phyloP scores from a whole-genome alignment of 805 yeast genomes.

The Maudiozyma turicensis region DNA sequence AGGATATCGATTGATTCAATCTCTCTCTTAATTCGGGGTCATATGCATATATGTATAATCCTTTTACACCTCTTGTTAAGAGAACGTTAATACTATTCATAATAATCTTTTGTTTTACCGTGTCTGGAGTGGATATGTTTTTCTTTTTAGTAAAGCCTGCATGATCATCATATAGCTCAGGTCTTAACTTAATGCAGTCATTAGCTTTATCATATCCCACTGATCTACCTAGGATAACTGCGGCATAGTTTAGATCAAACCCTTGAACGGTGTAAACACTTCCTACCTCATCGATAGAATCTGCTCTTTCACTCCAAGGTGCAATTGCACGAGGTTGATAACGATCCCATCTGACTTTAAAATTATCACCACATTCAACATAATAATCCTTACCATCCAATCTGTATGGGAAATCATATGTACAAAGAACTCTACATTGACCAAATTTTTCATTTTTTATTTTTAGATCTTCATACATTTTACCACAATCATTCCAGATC shows the following conservation, averaged over 20 bases:
- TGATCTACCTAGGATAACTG: constrained; percentile 37
- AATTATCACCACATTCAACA: constrained; percentile 36
- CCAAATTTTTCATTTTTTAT: constrained; percentile 28
- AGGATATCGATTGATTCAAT: constrained; percentile 12
- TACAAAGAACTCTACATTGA: constrained; percentile 35
- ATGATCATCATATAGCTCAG: constrained; percentile 35
- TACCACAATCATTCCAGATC: constrained; percentile 35
- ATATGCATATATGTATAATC: constrained; percentile 36
- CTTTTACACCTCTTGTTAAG: constrained; percentile 38
- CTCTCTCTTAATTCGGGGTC: constrained; percentile 32
- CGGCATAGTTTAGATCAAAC: constrained; percentile 39
- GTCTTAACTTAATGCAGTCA: constrained; percentile 29
- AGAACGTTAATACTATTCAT: constrained; percentile 37
- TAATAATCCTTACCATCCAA: constrained; percentile 37
- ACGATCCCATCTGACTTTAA: constrained; percentile 39
- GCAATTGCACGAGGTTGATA: constrained; percentile 32
- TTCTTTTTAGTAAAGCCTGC: constrained; percentile 38
- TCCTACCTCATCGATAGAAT: constrained; percentile 39
- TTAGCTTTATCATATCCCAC: constrained; percentile 31
- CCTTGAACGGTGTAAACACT: constrained; percentile 42
- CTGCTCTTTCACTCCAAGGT: constrained; percentile 40
- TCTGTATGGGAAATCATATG: constrained; percentile 40
- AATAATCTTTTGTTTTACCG: constrained; percentile 33
- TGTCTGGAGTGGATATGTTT: constrained; percentile 30
- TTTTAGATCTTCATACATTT: constrained; percentile 32